Conservation (phyloP, 345 rosid genomes). For the Gossypium turneri region DNA sequence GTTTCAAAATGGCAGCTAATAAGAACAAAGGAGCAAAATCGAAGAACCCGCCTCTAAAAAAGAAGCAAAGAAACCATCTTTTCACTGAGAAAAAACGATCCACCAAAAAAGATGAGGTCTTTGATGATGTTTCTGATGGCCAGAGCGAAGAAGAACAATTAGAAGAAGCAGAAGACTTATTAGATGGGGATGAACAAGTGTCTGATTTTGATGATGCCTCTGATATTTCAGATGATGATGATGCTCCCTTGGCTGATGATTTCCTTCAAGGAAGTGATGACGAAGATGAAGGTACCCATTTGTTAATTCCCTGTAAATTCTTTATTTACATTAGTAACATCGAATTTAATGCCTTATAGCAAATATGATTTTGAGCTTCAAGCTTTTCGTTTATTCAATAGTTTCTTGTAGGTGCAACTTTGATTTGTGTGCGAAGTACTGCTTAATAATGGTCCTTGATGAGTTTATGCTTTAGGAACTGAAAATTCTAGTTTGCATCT, state of each 20-base stretch:
- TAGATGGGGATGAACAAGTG: conserved; percentile 33
- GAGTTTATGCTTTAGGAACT: not conserved
- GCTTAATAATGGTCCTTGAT: not conserved
- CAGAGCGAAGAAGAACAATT: conserved; percentile 33
- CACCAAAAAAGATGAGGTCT: conserved; percentile 31
- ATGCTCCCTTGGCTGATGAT: conserved; percentile 57
- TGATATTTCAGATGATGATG: conserved; percentile 52
- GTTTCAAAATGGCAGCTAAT: conserved; percentile 39
- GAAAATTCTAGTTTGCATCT: not conserved
- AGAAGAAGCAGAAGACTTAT: conserved; percentile 26
- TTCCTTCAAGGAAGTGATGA: conserved; percentile 51
- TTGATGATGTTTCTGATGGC: conserved; percentile 39
- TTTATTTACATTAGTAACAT: not conserved
- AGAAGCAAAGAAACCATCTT: conserved; percentile 52
- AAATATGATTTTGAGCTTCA: not conserved
- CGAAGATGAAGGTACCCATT: conserved; percentile 35
- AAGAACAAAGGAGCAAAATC: conserved; percentile 50
- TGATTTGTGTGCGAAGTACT: not conserved
- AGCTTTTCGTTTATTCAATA: not conserved
- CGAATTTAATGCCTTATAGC: not conserved
- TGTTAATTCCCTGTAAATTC: not conserved
- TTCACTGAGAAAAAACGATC: conserved; percentile 30
- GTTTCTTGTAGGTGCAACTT: not conserved
- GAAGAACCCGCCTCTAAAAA: conserved; percentile 33
- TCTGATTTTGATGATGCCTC: conserved; percentile 46